A percentile compares a stretch with the other conserved stretches of the same genome.
Conservation (phyloP, 805 yeast genomes). For the Teunomyces panamensis region DNA sequence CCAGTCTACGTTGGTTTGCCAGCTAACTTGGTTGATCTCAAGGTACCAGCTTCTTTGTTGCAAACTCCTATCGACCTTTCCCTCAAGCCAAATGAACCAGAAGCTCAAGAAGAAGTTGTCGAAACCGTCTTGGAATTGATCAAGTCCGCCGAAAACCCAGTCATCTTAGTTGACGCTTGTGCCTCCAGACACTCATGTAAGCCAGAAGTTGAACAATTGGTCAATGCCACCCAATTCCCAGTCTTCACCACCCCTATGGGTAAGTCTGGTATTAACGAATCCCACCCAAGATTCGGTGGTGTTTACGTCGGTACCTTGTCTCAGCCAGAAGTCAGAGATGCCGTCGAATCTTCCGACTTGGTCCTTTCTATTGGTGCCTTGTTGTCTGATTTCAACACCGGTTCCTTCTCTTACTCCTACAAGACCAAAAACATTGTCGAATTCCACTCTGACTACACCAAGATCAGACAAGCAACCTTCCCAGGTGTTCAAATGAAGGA, state of each 20-base stretch:
- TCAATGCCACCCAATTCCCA: slow-evolving; percentile 25
- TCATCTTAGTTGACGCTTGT: slow-evolving; percentile 31
- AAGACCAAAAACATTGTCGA: slow-evolving; percentile 30
- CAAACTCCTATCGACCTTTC: slow-evolving; percentile 29
- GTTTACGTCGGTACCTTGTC: slow-evolving; percentile 29
- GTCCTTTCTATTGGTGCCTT: slow-evolving; percentile 27
- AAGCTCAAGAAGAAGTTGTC: slow-evolving; percentile 31
- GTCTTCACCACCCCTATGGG: slow-evolving; percentile 31
- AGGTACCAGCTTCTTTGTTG: slow-evolving; percentile 26
- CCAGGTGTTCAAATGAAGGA: slow-evolving; percentile 32
- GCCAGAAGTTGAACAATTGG: slow-evolving; percentile 22
- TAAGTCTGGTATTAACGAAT: slow-evolving; percentile 25
- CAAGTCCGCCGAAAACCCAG: slow-evolving; percentile 22
- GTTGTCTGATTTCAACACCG: slow-evolving; percentile 31
- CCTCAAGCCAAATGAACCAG: slow-evolving; percentile 26
- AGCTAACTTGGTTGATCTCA: slow-evolving; percentile 34
- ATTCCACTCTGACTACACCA: slow-evolving; percentile 33
- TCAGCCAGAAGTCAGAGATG: slow-evolving; percentile 23
- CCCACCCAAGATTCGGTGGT: slow-evolving; percentile 27
- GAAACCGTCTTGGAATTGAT: slow-evolving; percentile 23
- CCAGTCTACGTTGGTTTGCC: slow-evolving; percentile 35
- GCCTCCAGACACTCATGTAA: slow-evolving; percentile 27
- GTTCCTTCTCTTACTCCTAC: slow-evolving; percentile 30
- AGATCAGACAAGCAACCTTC: slow-evolving; percentile 28
- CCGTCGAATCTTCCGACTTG: slow-evolving; percentile 27